Conservation (phyloP, 768 basidiomycete genomes). For the Tylopilus intermedius region DNA sequence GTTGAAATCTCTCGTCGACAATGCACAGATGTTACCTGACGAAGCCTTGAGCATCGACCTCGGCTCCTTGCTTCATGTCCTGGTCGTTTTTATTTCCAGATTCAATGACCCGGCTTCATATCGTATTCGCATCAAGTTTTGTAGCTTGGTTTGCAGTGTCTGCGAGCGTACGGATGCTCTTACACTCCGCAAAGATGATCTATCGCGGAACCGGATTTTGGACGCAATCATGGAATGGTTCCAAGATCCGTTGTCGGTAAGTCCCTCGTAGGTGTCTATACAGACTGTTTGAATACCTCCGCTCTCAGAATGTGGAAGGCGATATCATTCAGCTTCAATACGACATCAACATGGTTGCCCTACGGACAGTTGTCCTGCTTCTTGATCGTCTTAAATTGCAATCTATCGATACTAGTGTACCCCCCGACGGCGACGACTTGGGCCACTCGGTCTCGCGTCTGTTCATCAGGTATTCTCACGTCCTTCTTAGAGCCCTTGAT, state of each 20-base stretch:
- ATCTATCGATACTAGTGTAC: conserved; percentile 45
- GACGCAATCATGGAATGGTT: conserved; percentile 83
- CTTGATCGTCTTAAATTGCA: conserved; percentile 70
- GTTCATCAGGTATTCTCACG: conserved; percentile 72
- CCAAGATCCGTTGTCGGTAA: conserved; percentile 46
- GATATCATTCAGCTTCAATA: conserved; percentile 38
- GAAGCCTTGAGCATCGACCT: conserved; percentile 62
- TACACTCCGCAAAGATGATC: conserved; percentile 61
- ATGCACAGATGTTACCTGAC: conserved; percentile 51
- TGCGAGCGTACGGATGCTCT: conserved; percentile 59
- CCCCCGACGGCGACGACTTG: conserved; percentile 56
- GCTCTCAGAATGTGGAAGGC: conserved; percentile 33
- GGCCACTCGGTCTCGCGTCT: conserved; percentile 69
- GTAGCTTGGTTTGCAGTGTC: conserved; percentile 62
- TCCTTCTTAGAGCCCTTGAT: conserved; percentile 59
- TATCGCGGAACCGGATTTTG: conserved; percentile 63
- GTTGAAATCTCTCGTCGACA: conserved; percentile 75
- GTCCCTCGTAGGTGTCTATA: conserved; percentile 19
- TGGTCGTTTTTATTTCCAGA: conserved; percentile 63
- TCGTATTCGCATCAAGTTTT: conserved; percentile 73
- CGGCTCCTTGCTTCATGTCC: conserved; percentile 50
- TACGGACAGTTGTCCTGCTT: conserved; percentile 71
- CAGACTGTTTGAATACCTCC: background rate
- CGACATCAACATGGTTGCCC: conserved; percentile 70
- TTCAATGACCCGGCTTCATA: conserved; percentile 50